phyloP scores from a whole-genome alignment of 108 stramenopile species.

The Cyclotella kingstonii region DNA sequence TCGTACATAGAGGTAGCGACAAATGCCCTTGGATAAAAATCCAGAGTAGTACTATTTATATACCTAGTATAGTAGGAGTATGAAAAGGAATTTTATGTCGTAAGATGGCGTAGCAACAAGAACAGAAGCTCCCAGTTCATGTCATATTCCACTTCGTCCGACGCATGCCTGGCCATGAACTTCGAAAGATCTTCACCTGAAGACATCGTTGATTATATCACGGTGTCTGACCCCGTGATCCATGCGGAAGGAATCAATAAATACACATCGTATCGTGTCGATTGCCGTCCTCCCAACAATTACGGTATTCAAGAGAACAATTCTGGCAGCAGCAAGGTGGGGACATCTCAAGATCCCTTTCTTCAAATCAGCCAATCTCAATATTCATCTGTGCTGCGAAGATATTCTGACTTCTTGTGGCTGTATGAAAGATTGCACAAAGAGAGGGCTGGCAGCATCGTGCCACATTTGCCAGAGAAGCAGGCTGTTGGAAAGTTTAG shows the following conservation, averaged over 20 bases:
- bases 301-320: conserved; percentile 8
- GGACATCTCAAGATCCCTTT: conserved; percentile 34
- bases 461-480: conserved; percentile 98
- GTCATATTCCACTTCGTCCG: too few species aligned
- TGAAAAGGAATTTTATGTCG: too few species aligned
- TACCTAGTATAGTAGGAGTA: too few species aligned
- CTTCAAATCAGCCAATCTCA: conserved; percentile 32
- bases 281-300: conserved; percentile 69
- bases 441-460: conserved; percentile 89
- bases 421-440: conserved; percentile 82
- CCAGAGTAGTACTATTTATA: too few species aligned
- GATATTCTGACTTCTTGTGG: conserved; percentile 97
- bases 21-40: too few species aligned
- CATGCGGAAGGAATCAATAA: conserved; percentile 88
- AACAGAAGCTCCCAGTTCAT: too few species aligned
- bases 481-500: conserved; percentile 89
- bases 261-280: conserved; percentile 88
- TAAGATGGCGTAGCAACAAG: too few species aligned
- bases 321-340: background rate
- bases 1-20: too few species aligned
- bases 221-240: conserved; percentile 86
- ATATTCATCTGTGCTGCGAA: conserved; percentile 83
- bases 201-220: conserved; percentile 39
- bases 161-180: too few species aligned
- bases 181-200: too few species aligned